Percentiles rank a stretch among this genome's conserved stretches.
Evolutionary conservation across 202 grass and related monocot species (phyloP).

Genomic region (Brachypodium distachyon): DNA sequence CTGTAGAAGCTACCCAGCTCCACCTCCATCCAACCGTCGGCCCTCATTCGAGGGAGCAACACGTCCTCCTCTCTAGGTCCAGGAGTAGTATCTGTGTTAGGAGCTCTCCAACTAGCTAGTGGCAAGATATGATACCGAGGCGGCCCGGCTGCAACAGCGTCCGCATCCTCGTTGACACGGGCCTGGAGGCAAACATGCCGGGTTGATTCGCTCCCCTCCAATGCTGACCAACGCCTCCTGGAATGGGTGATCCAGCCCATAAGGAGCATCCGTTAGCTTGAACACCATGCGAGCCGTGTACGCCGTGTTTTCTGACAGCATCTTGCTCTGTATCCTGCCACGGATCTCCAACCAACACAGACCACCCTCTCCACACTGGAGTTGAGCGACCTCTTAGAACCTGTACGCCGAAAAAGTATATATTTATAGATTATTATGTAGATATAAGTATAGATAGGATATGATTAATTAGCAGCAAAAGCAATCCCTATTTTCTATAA

Average conservation of each 20-base stretch:
- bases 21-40: background rate
- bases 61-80: background rate
- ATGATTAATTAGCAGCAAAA: no score
- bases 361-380: no score
- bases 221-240: conserved; percentile 26
- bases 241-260: background rate
- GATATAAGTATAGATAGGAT: no score
- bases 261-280: background rate
- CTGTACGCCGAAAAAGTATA: no score
- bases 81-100: no score
- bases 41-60: background rate
- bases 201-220: conserved; percentile 1
- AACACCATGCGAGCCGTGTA: conserved; percentile 36
- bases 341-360: conserved; percentile 40
- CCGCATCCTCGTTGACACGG: background rate
- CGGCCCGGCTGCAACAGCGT: background rate
- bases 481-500: no score
- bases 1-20: background rate
- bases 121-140: background rate
- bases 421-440: no score
- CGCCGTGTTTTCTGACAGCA: conserved; percentile 17
- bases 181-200: background rate
- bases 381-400: conserved; percentile 7
- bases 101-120: no score
- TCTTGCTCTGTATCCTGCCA: conserved; percentile 25